A percentile compares a stretch with the other conserved stretches of the same genome.
Conservation (phyloP, 345 rosid genomes). For the Syzygium grande region DNA sequence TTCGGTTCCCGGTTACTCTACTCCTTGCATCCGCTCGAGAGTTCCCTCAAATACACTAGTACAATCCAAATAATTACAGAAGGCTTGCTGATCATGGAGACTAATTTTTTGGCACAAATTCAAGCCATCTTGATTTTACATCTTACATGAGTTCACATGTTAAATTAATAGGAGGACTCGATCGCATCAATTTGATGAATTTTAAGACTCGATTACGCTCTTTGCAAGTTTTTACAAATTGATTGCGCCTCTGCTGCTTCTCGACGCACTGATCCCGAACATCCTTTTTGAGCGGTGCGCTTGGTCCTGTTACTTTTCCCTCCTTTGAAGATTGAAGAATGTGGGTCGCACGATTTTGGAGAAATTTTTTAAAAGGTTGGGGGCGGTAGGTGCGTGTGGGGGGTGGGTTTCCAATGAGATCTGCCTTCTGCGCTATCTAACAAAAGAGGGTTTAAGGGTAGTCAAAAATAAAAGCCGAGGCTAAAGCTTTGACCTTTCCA, state of each 20-base stretch:
- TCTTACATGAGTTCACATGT: not conserved
- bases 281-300: too few species aligned
- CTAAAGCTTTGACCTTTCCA: not conserved
- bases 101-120: not conserved
- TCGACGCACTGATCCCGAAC: too few species aligned
- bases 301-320: not conserved
- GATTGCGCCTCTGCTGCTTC: too few species aligned
- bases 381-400: not conserved
- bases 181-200: too few species aligned
- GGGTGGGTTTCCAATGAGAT: not conserved
- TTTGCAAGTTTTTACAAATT: too few species aligned
- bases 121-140: not conserved
- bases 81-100: not conserved
- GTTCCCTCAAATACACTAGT: not conserved
- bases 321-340: not conserved
- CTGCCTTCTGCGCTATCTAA: not conserved
- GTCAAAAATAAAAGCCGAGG: not conserved
- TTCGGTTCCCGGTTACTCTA: fast-evolving
- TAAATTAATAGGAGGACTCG: too few species aligned
- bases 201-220: too few species aligned
- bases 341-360: not conserved
- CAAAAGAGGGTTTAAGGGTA: not conserved
- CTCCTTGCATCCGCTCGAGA: too few species aligned
- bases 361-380: not conserved
- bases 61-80: not conserved